phyloP scores from a whole-genome alignment of 1,284 basidiomycete genomes.

The Pulchroboletus neoregius region DNA sequence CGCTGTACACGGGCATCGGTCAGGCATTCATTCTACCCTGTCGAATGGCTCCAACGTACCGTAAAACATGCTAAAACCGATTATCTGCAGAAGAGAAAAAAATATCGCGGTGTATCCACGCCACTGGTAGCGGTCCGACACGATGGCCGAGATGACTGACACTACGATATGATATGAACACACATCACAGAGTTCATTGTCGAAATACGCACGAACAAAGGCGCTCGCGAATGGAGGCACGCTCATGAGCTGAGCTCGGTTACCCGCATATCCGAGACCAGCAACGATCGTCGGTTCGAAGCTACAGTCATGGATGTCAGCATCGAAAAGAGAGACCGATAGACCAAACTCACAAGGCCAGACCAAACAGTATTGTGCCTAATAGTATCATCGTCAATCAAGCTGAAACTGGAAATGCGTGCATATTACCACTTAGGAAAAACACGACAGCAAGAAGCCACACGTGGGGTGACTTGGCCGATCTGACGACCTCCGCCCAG shows the following conservation, averaged over 20 bases:
- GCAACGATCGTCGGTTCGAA: constrained; percentile 54
- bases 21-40: background rate
- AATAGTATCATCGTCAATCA: constrained; percentile 16
- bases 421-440: constrained; percentile 30
- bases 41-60: constrained; percentile 29
- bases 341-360: constrained; percentile 30
- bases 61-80: constrained; percentile 50
- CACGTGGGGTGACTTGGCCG: constrained; percentile 38
- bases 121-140: constrained; percentile 44
- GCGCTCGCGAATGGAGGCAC: constrained; percentile 45
- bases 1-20: background rate
- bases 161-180: background rate
- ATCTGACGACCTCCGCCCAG: constrained; percentile 37
- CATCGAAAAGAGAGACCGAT: background rate
- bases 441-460: constrained; percentile 22
- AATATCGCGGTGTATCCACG: constrained; percentile 41
- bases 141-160: background rate
- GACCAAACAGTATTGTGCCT: constrained; percentile 41
- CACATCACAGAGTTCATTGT: background rate
- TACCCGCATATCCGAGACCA: constrained; percentile 41
- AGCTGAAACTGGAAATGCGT: background rate
- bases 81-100: constrained; percentile 35
- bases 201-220: constrained; percentile 36
- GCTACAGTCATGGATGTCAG: constrained; percentile 28
- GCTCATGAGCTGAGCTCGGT: constrained; percentile 46